phyloP scores from a whole-genome alignment of 306 rosid genomes.

The Trichosanthes truncata region DNA sequence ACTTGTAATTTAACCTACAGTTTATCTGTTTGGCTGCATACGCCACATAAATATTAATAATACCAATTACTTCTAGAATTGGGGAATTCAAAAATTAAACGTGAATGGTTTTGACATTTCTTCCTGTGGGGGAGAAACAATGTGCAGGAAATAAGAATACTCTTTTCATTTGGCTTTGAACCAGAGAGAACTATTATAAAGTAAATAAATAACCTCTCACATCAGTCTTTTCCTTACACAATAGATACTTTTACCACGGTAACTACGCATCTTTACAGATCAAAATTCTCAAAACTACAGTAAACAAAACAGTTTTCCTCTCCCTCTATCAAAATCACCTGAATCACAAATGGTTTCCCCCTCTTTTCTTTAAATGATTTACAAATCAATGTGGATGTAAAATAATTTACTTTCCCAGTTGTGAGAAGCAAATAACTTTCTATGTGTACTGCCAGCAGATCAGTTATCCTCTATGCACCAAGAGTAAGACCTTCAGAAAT shows the following conservation, averaged over 20 bases:
- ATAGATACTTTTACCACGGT: no score
- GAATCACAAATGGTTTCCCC: background rate
- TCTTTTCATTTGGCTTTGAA: background rate
- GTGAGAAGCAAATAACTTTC: background rate
- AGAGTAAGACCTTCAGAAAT: background rate
- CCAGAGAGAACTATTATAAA: background rate
- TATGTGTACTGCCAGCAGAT: background rate
- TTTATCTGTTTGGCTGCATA: no score
- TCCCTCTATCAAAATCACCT: background rate
- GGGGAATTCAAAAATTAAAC: background rate
- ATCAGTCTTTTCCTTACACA: no score
- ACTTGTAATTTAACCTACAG: no score
- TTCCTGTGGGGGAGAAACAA: no score
- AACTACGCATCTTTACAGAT: background rate
- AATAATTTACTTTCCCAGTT: background rate
- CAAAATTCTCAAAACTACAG: background rate
- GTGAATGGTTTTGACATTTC: background rate
- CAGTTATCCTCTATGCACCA: background rate
- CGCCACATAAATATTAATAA: no score
- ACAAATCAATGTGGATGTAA: background rate
- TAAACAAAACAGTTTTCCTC: background rate
- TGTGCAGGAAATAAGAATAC: background rate
- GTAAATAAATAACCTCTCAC: background rate
- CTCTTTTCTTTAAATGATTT: background rate
- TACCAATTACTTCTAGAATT: background rate